These are phyloP conservation scores for Wickerhamiella australiensis DNA, from an alignment of 805 yeast genomes.

Conservation along the genomic window DNA sequence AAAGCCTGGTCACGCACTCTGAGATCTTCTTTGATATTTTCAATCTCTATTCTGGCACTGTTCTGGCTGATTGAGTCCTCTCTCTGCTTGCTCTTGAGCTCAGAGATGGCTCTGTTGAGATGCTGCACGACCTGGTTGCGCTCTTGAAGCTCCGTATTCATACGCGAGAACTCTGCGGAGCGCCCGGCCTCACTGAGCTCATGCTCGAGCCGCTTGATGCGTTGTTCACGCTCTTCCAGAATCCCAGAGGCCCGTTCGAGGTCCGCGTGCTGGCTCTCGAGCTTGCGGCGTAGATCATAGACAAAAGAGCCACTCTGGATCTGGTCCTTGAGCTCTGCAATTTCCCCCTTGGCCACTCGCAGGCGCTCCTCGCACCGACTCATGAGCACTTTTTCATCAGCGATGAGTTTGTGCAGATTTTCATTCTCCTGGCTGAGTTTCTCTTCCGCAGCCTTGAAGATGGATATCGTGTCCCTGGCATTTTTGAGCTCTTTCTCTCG, in stretches of 20 bases:
- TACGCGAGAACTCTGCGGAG: not conserved
- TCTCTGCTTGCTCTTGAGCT: not conserved
- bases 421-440: not conserved
- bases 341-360: slow-evolving; percentile 1
- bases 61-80: not conserved
- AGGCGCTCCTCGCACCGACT: not conserved
- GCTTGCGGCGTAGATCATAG: not conserved
- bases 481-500: not conserved
- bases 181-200: not conserved
- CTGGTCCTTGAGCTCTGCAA: not conserved
- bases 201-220: not conserved
- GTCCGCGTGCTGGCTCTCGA: not conserved
- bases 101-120: not conserved
- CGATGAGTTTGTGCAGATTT: not conserved
- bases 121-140: not conserved
- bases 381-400: not conserved
- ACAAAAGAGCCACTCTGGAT: not conserved
- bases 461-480: not conserved
- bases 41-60: not conserved
- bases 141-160: not conserved
- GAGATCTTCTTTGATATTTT: not conserved
- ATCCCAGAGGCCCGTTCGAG: not conserved
- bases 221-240: not conserved
- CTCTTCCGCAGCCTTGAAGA: not conserved
- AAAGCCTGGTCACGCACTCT: not conserved